Percentiles rank a stretch among this genome's conserved stretches.
phyloP scores from a whole-genome alignment of 2,329 filamentous ascomycete species.

The Botrytis porri region DNA sequence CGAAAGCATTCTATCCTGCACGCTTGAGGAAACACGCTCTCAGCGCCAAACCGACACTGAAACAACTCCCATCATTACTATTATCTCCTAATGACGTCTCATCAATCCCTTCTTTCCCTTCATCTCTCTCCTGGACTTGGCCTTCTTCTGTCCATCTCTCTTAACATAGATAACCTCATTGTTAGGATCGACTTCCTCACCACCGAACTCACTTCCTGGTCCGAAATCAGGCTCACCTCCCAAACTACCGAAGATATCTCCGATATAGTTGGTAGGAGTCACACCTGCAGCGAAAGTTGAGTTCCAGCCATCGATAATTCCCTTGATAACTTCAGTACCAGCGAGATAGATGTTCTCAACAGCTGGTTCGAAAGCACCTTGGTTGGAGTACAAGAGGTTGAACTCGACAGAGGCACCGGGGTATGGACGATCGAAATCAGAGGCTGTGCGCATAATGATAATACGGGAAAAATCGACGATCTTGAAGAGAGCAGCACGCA shows the following conservation, averaged over 20 bases:
- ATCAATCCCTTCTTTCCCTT: constrained; percentile 18
- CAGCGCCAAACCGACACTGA: neutral
- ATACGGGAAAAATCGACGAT: constrained; percentile 64
- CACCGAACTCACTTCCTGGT: constrained; percentile 31
- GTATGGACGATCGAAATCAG: constrained; percentile 69
- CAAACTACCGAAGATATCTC: constrained; percentile 66
- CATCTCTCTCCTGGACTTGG: constrained; percentile 7
- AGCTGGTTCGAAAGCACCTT: constrained; percentile 62
- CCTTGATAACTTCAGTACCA: constrained; percentile 60
- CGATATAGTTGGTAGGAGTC: constrained; percentile 56
- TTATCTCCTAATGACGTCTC: neutral
- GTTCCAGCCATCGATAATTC: constrained; percentile 60
- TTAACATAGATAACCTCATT: neutral
- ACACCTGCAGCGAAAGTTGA: constrained; percentile 52
- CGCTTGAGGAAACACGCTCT: neutral
- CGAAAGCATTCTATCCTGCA: neutral
- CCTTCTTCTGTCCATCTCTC: constrained; percentile 11
- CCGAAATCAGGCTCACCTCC: constrained; percentile 65
- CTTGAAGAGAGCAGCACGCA: constrained; percentile 52
- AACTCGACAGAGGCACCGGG: constrained; percentile 53
- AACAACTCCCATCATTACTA: neutral
- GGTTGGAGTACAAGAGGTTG: constrained; percentile 58
- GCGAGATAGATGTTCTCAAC: constrained; percentile 65
- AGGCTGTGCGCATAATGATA: constrained; percentile 66
- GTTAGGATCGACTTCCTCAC: neutral